Evolutionary conservation across 306 rosid genomes (phyloP).

Genomic region (Prunus dulcis): DNA sequence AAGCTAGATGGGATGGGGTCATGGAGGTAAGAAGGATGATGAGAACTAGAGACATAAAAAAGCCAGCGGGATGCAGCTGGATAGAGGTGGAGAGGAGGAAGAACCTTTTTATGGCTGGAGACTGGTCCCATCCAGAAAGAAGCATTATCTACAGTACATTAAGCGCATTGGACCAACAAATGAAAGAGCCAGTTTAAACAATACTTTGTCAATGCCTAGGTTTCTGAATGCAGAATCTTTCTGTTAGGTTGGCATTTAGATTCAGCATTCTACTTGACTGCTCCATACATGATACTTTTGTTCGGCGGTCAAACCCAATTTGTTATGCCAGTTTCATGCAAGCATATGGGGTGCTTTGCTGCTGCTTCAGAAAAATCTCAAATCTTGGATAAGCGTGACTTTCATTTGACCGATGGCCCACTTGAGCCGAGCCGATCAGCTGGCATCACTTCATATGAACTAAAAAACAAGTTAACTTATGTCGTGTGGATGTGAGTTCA

Average conservation of each 20-base stretch:
- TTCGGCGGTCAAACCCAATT: no score
- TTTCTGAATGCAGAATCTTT: slow-evolving; percentile 3
- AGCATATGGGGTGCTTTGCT: no score
- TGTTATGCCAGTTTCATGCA: no score
- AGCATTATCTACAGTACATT: slow-evolving; percentile 48
- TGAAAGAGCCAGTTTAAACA: slow-evolving; percentile 29
- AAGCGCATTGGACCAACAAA: slow-evolving; percentile 39
- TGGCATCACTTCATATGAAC: no score
- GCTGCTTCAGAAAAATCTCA: no score
- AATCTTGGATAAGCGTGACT: no score
- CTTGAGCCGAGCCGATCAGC: no score
- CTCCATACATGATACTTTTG: background rate
- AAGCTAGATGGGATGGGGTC: slow-evolving; percentile 79
- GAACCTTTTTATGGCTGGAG: slow-evolving; percentile 66
- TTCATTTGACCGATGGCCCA: no score
- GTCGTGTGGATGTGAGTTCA: no score
- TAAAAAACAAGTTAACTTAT: no score
- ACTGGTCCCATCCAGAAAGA: slow-evolving; percentile 77
- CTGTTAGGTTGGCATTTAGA: background rate
- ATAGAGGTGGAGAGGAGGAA: slow-evolving; percentile 67
- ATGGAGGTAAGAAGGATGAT: slow-evolving; percentile 60
- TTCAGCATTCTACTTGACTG: background rate
- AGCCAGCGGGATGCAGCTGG: slow-evolving; percentile 95
- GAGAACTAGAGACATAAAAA: slow-evolving; percentile 64
- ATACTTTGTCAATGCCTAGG: background rate